Evolutionary conservation across 192 early-diverging fungal species (phyloP).

Genomic region (Mortierella hygrophila): DNA sequence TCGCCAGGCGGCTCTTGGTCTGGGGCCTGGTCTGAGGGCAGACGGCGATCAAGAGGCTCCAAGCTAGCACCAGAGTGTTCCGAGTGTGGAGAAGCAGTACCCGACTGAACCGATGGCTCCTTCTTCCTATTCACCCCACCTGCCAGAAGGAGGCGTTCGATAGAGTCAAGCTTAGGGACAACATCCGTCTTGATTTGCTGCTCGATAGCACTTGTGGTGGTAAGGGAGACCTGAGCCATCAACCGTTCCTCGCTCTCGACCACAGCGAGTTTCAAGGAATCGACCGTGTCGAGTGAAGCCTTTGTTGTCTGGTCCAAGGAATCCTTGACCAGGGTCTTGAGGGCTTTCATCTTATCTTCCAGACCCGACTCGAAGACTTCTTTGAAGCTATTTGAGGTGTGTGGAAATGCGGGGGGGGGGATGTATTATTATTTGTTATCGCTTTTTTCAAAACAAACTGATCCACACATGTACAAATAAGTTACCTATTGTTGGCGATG

Average conservation of each 20-base stretch:
- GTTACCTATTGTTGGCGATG: background rate
- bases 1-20: background rate
- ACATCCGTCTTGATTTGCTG: slow-evolving; percentile 21
- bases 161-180: slow-evolving; percentile 15
- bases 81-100: background rate
- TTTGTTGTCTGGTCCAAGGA: slow-evolving; percentile 5
- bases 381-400: background rate
- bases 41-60: background rate
- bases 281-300: slow-evolving; percentile 24
- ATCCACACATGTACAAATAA: background rate
- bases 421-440: background rate
- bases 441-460: background rate
- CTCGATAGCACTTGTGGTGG: background rate
- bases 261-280: background rate
- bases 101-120: background rate
- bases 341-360: slow-evolving; percentile 15
- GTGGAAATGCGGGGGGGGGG: background rate
- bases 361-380: background rate
- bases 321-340: slow-evolving; percentile 14
- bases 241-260: background rate
- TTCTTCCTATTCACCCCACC: background rate
- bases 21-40: background rate
- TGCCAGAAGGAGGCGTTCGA: background rate
- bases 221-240: slow-evolving; percentile 2
- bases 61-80: background rate